Evolutionary conservation across 73 alveolate species (phyloP), one percentile per base, ranked within the genome.

Genomic region (Stentor roeselii): DNA sequence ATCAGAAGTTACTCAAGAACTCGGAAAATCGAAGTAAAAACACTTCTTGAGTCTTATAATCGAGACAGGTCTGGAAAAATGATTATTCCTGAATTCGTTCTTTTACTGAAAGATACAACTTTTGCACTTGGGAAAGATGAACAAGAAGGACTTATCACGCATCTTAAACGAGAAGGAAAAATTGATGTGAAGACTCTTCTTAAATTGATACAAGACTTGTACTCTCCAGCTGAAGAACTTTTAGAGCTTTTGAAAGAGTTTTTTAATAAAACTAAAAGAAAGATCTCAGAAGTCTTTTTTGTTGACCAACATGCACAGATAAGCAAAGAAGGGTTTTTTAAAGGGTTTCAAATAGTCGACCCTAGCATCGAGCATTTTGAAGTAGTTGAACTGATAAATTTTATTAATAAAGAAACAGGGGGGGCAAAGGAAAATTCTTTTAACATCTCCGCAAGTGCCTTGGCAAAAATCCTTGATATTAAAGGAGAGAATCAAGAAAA

Each of bases 11-110:
- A 0, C 34, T 15, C 37, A 21, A 1, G 27, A 0, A 67, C 27
- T 27, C n/a, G 2, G 27, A 36, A 32, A 1, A 21, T 21, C 80
- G 21, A 36, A 1, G 14, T 67, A 67, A 34, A 32, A 67, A 32
- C 21, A 67, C 41, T 32, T 30, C 34, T 67, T 67, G 34, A 15
- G 2, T 21, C 50, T 21, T 67, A 67, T 32, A 21, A 32, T 2
- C 2, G 42, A 27, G 80, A 67, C 41, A 34, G 41, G 34, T 27
- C n/a, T 67, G 80, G 80, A 67, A 67, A 34, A 67, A 30, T 67
- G 41, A 67, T 40, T 11, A 67, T 21, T n/a, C 42, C n/a, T 21
- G 80, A 67, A 40, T 2, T 67, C 1, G 21, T 40, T 21, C n/a
- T 27, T 30, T 0, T 40, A 21, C 34, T 67, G 34, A 34, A 67